A percentile compares a stretch with the other conserved stretches of the same genome.
These are phyloP conservation scores for Aegilops longissima DNA, from an alignment of 176 grass and related monocot genomes.

Conservation along the genomic window DNA sequence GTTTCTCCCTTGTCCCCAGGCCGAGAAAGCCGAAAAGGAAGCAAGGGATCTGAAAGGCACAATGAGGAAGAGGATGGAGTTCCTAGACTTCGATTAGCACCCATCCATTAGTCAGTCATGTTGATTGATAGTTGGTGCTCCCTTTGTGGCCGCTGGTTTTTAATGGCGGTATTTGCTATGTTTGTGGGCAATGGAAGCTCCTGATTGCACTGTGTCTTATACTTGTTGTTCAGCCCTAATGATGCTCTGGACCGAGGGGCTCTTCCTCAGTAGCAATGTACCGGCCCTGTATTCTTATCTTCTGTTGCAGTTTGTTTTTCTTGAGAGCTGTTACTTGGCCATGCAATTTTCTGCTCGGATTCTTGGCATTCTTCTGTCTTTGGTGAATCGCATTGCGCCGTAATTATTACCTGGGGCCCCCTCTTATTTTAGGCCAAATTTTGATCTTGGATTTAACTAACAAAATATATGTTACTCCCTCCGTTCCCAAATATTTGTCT, in stretches of 20 bases:
- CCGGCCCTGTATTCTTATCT: neutral
- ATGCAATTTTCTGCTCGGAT: neutral
- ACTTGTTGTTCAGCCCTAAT: conserved; percentile 8
- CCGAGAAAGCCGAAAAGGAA: conserved; percentile 88
- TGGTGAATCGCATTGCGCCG: neutral
- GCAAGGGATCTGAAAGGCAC: conserved; percentile 91
- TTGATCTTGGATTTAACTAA: too few species aligned
- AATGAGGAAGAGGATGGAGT: conserved; percentile 98
- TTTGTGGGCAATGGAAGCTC: conserved; percentile 30
- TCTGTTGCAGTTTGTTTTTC: neutral
- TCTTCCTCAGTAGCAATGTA: neutral
- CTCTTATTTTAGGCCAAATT: too few species aligned
- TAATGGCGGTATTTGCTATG: conserved; percentile 48
- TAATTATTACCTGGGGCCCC: neutral
- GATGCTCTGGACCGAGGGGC: conserved; percentile 6
- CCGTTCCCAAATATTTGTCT: too few species aligned
- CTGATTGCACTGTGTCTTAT: conserved; percentile 20
- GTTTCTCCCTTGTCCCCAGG: conserved; percentile 32
- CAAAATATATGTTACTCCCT: too few species aligned
- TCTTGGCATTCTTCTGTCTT: neutral
- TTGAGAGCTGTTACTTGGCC: neutral
- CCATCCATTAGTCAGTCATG: neutral
- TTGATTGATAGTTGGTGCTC: conserved; percentile 12
- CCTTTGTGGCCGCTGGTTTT: conserved; percentile 43
- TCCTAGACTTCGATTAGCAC: conserved; percentile 84